These are phyloP conservation scores for Diplodia sapinea DNA, from an alignment of 2,329 filamentous ascomycete species.

Conservation along the genomic window DNA sequence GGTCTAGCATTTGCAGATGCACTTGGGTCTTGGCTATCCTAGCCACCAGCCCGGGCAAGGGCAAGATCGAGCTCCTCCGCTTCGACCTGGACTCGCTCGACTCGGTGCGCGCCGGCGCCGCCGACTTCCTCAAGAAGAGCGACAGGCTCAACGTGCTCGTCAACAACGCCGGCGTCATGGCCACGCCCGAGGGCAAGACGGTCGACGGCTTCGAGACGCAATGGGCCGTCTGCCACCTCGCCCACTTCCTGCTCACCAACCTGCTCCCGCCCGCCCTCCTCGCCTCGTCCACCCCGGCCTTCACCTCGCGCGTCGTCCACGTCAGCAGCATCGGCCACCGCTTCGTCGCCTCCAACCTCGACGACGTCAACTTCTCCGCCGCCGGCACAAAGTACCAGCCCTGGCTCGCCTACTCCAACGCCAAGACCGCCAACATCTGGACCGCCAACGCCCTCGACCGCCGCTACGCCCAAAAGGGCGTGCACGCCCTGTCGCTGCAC, in stretches of 20 bases:
- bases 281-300: constrained; percentile 36
- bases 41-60: constrained; percentile 26
- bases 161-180: constrained; percentile 47
- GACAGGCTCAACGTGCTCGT: constrained; percentile 47
- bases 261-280: constrained; percentile 51
- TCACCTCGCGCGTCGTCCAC: constrained; percentile 40
- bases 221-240: constrained; percentile 55
- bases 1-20: neutral
- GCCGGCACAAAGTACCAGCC: constrained; percentile 45
- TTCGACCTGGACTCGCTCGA: constrained; percentile 37
- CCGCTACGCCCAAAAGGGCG: constrained; percentile 29
- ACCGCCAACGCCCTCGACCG: constrained; percentile 35
- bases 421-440: constrained; percentile 39
- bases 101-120: constrained; percentile 36
- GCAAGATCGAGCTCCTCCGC: constrained; percentile 45
- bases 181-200: constrained; percentile 41
- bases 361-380: constrained; percentile 51
- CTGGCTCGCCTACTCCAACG: constrained; percentile 35
- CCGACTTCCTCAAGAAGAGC: constrained; percentile 35
- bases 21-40: constrained; percentile 11
- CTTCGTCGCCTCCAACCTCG: constrained; percentile 41
- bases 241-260: constrained; percentile 53
- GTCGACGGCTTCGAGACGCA: constrained; percentile 54
- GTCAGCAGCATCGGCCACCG: constrained; percentile 39
- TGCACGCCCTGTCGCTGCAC: constrained; percentile 41